phyloP scores from a whole-genome alignment of 371 early-diverging fungal species.

The Apophysomyces elegans region DNA sequence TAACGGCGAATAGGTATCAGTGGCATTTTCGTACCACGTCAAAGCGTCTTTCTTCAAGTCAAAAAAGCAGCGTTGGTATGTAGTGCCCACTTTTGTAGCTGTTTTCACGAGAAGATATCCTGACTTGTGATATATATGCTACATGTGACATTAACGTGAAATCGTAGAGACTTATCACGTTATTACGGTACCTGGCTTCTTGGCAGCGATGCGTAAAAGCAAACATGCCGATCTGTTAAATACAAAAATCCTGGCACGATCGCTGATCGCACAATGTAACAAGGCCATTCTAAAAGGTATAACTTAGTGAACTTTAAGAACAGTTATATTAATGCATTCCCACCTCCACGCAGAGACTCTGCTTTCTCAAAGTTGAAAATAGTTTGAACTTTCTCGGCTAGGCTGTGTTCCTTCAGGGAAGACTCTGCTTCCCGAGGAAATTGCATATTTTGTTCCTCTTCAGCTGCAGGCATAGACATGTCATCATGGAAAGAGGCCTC shows the following conservation, averaged over 20 bases:
- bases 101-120: slow-evolving; percentile 66
- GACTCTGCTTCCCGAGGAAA: slow-evolving; percentile 4
- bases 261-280: slow-evolving; percentile 73
- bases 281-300: slow-evolving; percentile 64
- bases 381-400: slow-evolving; percentile 61
- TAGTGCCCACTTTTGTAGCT: slow-evolving; percentile 36
- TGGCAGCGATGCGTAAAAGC: slow-evolving; percentile 75
- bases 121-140: slow-evolving; percentile 62
- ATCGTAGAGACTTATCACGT: not conserved
- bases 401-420: slow-evolving; percentile 33
- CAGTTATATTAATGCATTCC: slow-evolving; percentile 6
- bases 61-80: slow-evolving; percentile 69
- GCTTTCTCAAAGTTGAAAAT: slow-evolving; percentile 62
- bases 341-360: slow-evolving; percentile 63
- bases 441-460: not conserved
- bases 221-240: slow-evolving; percentile 68
- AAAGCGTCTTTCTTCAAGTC: slow-evolving; percentile 69
- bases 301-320: not conserved
- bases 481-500: slow-evolving; percentile 24
- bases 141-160: not conserved
- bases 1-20: slow-evolving; percentile 71
- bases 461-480: not conserved
- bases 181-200: slow-evolving; percentile 43
- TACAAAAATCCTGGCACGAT: slow-evolving; percentile 75
- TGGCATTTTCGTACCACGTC: slow-evolving; percentile 64